Percentiles rank a stretch among this genome's conserved stretches.
phyloP scores from a whole-genome alignment of 179 eudicot genomes.

The Vitellaria paradoxa region DNA sequence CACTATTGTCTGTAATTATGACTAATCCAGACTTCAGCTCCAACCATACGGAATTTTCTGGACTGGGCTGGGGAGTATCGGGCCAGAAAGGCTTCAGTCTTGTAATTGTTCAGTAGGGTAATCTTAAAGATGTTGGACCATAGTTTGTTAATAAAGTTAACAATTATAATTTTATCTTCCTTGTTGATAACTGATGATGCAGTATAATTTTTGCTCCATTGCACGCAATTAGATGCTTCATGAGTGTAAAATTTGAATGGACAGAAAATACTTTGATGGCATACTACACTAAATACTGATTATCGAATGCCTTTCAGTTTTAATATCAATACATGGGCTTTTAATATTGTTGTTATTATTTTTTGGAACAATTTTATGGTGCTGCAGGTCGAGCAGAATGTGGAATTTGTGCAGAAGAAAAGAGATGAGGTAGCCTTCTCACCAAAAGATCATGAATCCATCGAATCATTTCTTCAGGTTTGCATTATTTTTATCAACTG shows the following conservation, averaged over 20 bases:
- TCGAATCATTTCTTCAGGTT: slow-evolving; percentile 91
- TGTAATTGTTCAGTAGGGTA: neutral
- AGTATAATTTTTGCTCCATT: neutral
- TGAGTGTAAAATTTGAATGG: neutral
- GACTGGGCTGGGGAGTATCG: neutral
- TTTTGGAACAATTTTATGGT: slow-evolving; percentile 8
- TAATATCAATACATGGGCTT: neutral
- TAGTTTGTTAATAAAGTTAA: neutral
- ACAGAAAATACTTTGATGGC: neutral
- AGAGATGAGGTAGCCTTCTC: slow-evolving; percentile 86
- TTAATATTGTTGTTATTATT: neutral
- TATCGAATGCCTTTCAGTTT: neutral
- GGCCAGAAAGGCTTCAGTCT: neutral
- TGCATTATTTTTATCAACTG: neutral
- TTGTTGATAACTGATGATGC: neutral
- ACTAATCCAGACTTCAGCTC: neutral
- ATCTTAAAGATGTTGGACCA: neutral
- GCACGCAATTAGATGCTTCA: neutral
- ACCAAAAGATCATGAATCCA: slow-evolving; percentile 72
- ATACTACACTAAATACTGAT: neutral
- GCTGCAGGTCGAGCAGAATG: slow-evolving; percentile 81
- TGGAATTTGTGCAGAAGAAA: slow-evolving; percentile 80
- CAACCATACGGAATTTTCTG: neutral
- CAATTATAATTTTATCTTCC: neutral
- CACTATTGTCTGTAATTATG: neutral